Conservation (phyloP, 2,329 filamentous ascomycete genomes). For the Penicillium sp. region DNA sequence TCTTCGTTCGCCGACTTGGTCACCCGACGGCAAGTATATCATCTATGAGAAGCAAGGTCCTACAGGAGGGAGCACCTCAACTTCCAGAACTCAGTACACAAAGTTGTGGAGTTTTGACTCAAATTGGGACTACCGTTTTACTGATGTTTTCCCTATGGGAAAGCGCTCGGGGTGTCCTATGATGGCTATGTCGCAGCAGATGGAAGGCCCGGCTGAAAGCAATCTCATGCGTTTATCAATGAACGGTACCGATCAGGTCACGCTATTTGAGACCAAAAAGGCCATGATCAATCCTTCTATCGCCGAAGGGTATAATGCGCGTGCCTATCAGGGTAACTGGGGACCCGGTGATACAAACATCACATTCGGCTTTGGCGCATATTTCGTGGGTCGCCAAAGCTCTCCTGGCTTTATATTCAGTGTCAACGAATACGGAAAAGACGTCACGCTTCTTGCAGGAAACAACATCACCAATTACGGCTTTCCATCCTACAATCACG, state of each 20-base stretch:
- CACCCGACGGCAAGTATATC: conserved; percentile 12
- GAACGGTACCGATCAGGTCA: conserved; percentile 4
- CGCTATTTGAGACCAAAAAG: neutral
- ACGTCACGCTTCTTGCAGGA: neutral
- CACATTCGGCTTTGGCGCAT: conserved; percentile 5
- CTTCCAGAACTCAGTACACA: neutral
- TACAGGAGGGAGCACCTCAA: conserved; percentile 4
- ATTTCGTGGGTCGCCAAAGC: conserved; percentile 1
- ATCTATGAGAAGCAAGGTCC: conserved; percentile 14
- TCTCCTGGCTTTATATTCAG: conserved; percentile 4
- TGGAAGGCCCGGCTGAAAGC: conserved; percentile 1
- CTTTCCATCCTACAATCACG: conserved; percentile 1
- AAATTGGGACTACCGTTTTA: conserved; percentile 15
- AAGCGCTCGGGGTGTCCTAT: neutral
- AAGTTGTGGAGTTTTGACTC: conserved; percentile 9
- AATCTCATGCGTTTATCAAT: conserved; percentile 5
- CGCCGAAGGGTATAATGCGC: conserved; percentile 4
- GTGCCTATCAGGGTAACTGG: conserved; percentile 5
- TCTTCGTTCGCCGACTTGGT: conserved; percentile 10
- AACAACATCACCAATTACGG: conserved; percentile 8
- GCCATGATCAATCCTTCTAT: conserved; percentile 7
- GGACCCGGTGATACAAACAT: neutral
- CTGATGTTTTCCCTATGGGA: conserved; percentile 12
- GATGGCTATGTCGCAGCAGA: conserved; percentile 5
- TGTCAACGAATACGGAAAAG: neutral